phyloP scores from a whole-genome alignment of 768 basidiomycete genomes.

The Mycena capillaripes region DNA sequence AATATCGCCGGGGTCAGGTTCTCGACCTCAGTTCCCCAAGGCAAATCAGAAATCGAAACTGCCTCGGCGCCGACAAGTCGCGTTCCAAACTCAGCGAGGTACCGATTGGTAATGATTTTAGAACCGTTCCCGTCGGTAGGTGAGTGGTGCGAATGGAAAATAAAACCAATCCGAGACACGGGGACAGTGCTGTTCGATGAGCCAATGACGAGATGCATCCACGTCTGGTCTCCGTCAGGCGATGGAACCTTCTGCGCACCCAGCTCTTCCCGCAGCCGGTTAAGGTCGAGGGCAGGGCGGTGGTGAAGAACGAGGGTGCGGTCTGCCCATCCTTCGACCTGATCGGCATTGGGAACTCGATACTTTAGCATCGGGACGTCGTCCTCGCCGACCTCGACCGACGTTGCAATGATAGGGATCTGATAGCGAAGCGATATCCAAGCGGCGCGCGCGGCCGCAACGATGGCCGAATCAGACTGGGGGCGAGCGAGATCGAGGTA shows the following conservation, averaged over 20 bases:
- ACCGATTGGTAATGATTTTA: constrained; percentile 35
- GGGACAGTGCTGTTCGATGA: not conserved
- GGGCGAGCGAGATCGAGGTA: constrained; percentile 19
- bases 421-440: constrained; percentile 40
- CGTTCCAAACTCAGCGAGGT: constrained; percentile 30
- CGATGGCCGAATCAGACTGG: constrained; percentile 10
- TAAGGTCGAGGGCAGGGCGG: constrained; percentile 33
- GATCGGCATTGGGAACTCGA: constrained; percentile 15
- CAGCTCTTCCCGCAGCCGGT: constrained; percentile 33
- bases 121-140: constrained; percentile 42
- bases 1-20: constrained; percentile 30
- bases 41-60: not conserved
- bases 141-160: constrained; percentile 41
- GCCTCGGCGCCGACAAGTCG: not conserved
- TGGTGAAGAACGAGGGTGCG: constrained; percentile 30
- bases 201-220: constrained; percentile 37
- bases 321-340: constrained; percentile 39
- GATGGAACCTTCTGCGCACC: constrained; percentile 34
- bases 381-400: constrained; percentile 34
- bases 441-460: constrained; percentile 10
- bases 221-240: constrained; percentile 38
- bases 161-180: constrained; percentile 33
- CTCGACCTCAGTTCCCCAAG: constrained; percentile 39
- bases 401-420: constrained; percentile 39
- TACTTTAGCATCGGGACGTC: constrained; percentile 8